Evolutionary conservation across 148 eudicot genomes (phyloP), one percentile per base, ranked within the genome.

Genomic region (Suaeda aralocaspica): DNA sequence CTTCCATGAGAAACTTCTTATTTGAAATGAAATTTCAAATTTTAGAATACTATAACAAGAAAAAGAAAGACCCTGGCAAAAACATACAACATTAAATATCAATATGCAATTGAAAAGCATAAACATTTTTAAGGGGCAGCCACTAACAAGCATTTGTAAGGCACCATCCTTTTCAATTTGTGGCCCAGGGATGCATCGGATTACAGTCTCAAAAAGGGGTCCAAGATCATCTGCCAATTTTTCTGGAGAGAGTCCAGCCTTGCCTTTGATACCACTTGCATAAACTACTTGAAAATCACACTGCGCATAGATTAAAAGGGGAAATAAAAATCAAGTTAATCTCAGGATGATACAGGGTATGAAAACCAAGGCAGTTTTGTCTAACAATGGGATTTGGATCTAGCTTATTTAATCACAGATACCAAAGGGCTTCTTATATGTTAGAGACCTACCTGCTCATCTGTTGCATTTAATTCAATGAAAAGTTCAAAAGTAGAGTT

Each of bases 61-160:
- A 42, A 45, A 33, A 16, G 6, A 36, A n/a, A 8, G 13, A 8
- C 9, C 18, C 46, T 10, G 39, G 12, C 19, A 55, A 7, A 53
- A 53, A 34, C 29, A 10, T 9, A 42, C 55, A 72, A 41, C n/a
- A 57, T 33, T 10, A 29, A 42, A 31, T 14, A 70, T 25, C 60
- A 62, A 72, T 19, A 34, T 13, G 50, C 11, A 26, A 46, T 57
- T 26, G 52, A 51, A 44, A 51, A 13, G 26, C 21, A 44, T 62
- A 42, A 73, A 50, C 46, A 56, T 50, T 53, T 36, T 61, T 25
- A 73, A 73, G 69, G 59, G 61, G 81, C 42, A 71, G 74, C 56
- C 64, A 90, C 98, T 91, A 64, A 94, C 99, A 81, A 94, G 97
- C 99, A 94, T 89, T 87, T 94, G 99, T 61, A 94, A 89, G 77